Evolutionary conservation across 768 basidiomycete genomes (phyloP).

Genomic region (Phaeotremella skinneri): DNA sequence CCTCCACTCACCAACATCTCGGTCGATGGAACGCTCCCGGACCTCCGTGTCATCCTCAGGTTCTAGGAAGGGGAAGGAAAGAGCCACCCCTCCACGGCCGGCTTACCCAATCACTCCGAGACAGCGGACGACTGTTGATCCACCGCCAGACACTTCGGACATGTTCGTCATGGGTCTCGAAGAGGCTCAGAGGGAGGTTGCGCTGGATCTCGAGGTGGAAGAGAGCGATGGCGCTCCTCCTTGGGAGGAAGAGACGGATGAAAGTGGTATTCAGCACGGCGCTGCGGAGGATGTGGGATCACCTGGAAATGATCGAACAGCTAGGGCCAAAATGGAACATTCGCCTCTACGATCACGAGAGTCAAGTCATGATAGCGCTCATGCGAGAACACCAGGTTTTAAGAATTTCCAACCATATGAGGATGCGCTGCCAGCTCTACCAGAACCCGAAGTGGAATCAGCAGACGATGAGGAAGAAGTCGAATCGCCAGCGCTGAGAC

Average conservation of each 20-base stretch:
- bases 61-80: constrained; percentile 41
- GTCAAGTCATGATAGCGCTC: background rate
- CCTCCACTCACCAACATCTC: background rate
- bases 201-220: constrained; percentile 34
- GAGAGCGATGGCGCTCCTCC: constrained; percentile 13
- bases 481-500: constrained; percentile 29
- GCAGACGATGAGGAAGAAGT: constrained; percentile 17
- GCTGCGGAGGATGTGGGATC: background rate
- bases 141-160: constrained; percentile 33
- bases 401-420: constrained; percentile 3
- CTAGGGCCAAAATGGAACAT: background rate
- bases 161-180: constrained; percentile 18
- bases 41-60: constrained; percentile 8
- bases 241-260: constrained; percentile 10
- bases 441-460: constrained; percentile 21
- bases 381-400: constrained; percentile 6
- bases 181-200: constrained; percentile 27
- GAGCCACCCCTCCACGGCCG: constrained; percentile 8
- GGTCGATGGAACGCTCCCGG: background rate
- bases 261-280: background rate
- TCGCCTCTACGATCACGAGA: background rate
- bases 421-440: constrained; percentile 28
- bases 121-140: constrained; percentile 20
- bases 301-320: background rate
- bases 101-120: background rate